Conservation (phyloP, 345 rosid genomes). For the Streptanthus diversifolius region DNA sequence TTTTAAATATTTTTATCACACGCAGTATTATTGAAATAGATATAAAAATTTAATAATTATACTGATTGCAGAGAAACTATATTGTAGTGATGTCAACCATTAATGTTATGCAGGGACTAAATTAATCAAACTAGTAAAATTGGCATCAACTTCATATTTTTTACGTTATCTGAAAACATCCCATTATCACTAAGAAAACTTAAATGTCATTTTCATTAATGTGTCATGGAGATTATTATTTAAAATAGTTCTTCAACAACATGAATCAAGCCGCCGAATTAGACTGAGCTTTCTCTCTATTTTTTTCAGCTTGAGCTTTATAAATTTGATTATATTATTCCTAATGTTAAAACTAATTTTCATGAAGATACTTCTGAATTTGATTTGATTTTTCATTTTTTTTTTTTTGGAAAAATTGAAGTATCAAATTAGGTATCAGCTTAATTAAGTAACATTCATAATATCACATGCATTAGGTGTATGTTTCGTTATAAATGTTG, state of each 20-base stretch:
- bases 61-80: neutral
- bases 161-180: neutral
- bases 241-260: neutral
- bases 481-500: neutral
- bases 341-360: neutral
- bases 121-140: neutral
- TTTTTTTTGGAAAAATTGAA: neutral
- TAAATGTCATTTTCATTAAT: slow-evolving; percentile 5
- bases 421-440: neutral
- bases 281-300: neutral
- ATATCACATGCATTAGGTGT: neutral
- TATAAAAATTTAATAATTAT: neutral
- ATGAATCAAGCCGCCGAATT: slow-evolving; percentile 26
- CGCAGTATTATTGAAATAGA: neutral
- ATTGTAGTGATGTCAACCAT: neutral
- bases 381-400: too few species aligned
- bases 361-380: neutral
- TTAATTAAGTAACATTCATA: neutral
- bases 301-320: neutral
- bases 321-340: neutral
- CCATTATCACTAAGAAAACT: neutral
- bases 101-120: neutral
- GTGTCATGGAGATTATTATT: neutral
- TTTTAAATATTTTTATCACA: neutral
- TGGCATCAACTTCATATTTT: neutral